These are phyloP conservation scores for Austroboletus festivus DNA, from an alignment of 768 basidiomycete genomes.

Conservation along the genomic window DNA sequence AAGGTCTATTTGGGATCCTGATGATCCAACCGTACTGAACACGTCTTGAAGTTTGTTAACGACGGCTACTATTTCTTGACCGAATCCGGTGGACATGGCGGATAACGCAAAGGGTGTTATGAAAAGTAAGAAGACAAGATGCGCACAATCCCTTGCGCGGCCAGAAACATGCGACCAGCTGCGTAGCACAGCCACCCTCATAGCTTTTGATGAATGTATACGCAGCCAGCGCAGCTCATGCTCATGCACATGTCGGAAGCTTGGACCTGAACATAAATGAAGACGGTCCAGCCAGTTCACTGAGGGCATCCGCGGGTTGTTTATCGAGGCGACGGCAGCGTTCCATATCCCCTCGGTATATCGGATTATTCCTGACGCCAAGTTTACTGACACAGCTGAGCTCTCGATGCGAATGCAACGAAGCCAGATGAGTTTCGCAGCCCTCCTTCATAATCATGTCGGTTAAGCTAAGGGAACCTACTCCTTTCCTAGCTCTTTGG, in stretches of 20 bases:
- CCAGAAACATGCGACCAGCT: slow-evolving; percentile 28
- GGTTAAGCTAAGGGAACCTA: background rate
- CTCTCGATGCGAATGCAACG: too few relatives aligned
- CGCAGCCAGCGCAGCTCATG: too few relatives aligned
- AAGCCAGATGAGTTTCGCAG: too few relatives aligned
- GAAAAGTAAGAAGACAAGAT: slow-evolving; percentile 17
- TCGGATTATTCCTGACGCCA: slow-evolving; percentile 11
- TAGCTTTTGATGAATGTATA: too few relatives aligned
- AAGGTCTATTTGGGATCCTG: slow-evolving; percentile 77
- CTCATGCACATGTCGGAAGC: too few relatives aligned
- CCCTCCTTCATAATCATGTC: slow-evolving; percentile 5
- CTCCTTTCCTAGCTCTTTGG: too few relatives aligned
- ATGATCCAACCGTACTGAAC: slow-evolving; percentile 79
- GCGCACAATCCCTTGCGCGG: slow-evolving; percentile 2
- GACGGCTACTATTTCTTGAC: slow-evolving; percentile 75
- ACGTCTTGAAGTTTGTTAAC: slow-evolving; percentile 92
- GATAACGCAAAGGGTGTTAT: slow-evolving; percentile 8
- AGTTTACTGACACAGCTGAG: too few relatives aligned
- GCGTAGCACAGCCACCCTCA: too few relatives aligned
- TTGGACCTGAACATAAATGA: too few relatives aligned
- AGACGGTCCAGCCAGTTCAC: too few relatives aligned
- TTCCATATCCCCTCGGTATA: background rate
- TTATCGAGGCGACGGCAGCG: too few relatives aligned
- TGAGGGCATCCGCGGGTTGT: too few relatives aligned
- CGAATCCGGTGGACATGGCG: slow-evolving; percentile 58